Evolutionary conservation across 495 filamentous ascomycete genomes (phyloP).

Genomic region (Immersiella caudata): DNA sequence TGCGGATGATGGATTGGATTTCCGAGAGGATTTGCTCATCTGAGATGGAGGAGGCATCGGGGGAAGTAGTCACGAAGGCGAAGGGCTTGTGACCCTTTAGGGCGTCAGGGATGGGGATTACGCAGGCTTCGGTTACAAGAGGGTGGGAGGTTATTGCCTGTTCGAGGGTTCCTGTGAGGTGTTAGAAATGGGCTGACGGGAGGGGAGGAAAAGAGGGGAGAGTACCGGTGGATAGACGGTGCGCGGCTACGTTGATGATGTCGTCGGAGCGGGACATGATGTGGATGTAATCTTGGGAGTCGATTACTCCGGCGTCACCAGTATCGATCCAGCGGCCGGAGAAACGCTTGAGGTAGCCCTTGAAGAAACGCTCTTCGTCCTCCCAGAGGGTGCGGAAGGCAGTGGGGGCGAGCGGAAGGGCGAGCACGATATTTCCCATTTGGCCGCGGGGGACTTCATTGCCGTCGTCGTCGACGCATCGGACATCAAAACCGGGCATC

Average conservation of each 20-base stretch:
- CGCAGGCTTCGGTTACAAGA: conserved; percentile 74
- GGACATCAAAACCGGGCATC: conserved; percentile 86
- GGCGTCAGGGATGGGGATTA: conserved; percentile 80
- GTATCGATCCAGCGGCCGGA: conserved; percentile 82
- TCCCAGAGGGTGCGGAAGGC: conserved; percentile 83
- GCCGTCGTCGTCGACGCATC: conserved; percentile 77
- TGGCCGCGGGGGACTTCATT: conserved; percentile 62
- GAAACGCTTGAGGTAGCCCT: conserved; percentile 79
- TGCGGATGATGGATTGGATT: conserved; percentile 70
- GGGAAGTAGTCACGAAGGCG: conserved; percentile 70
- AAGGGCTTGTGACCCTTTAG: conserved; percentile 92
- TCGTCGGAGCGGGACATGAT: conserved; percentile 85
- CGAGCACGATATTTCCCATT: conserved; percentile 94
- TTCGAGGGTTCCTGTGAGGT: conserved; percentile 63
- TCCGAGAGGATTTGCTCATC: conserved; percentile 51
- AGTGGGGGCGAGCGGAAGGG: conserved; percentile 77
- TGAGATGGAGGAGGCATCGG: conserved; percentile 40
- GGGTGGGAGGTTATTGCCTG: conserved; percentile 85
- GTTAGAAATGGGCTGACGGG: neutral
- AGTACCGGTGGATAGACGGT: conserved; percentile 80
- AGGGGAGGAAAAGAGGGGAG: neutral
- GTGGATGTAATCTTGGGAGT: conserved; percentile 79
- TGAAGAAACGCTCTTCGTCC: conserved; percentile 82
- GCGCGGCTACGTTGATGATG: conserved; percentile 93
- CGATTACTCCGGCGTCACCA: conserved; percentile 85